These are phyloP conservation scores for Aureobasidium sp. DNA, from an alignment of 2,329 filamentous ascomycete genomes.

Conservation along the genomic window DNA sequence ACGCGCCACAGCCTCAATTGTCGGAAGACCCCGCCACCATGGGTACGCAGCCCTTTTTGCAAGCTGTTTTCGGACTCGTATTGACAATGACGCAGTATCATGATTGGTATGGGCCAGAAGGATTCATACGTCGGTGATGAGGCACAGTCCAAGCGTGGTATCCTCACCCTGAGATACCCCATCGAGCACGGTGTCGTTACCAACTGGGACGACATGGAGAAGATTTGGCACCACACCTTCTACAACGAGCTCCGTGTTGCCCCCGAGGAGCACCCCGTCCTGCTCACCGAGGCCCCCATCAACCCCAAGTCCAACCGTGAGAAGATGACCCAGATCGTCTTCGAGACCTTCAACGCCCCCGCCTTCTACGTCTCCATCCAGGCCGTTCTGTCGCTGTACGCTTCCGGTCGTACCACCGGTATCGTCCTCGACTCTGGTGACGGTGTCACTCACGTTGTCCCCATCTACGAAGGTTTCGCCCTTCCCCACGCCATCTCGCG, in stretches of 20 bases:
- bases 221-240: conserved; percentile 99
- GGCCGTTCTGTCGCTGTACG: conserved; percentile 98
- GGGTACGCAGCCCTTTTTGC: conserved; percentile 58
- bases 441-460: conserved; percentile 99
- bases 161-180: conserved; percentile 97
- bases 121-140: conserved; percentile 99
- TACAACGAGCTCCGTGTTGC: conserved; percentile 99
- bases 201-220: conserved; percentile 99
- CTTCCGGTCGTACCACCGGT: conserved; percentile 99
- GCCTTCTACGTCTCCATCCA: conserved; percentile 99
- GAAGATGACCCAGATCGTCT: conserved; percentile 99
- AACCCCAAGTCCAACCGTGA: conserved; percentile 99
- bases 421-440: conserved; percentile 99
- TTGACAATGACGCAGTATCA: conserved; percentile 63
- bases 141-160: conserved; percentile 99
- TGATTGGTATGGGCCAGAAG: conserved; percentile 99
- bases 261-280: conserved; percentile 98
- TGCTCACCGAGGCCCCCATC: conserved; percentile 98
- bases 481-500: conserved; percentile 99
- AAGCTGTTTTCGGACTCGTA: conserved; percentile 16
- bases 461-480: conserved; percentile 99
- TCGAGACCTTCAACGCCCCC: conserved; percentile 99
- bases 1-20: conserved; percentile 75
- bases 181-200: conserved; percentile 99
- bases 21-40: conserved; percentile 99